A percentile compares a stretch with the other conserved stretches of the same genome.
Evolutionary conservation across 768 basidiomycete species (phyloP).

Genomic region (Gloeopeniophorella convolvens): DNA sequence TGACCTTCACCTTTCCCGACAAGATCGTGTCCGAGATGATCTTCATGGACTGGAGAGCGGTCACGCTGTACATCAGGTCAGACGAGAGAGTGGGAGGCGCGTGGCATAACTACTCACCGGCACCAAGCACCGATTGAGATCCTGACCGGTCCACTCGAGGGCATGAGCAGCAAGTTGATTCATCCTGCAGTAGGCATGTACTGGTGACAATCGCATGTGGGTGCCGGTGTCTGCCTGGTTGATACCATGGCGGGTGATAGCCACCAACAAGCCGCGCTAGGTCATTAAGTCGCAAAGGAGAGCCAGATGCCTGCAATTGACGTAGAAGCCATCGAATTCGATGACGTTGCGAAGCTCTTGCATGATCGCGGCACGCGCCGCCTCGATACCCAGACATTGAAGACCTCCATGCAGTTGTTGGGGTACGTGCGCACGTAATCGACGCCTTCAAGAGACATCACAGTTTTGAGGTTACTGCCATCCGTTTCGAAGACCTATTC

Average conservation of each 20-base stretch:
- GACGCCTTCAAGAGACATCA: constrained; percentile 93
- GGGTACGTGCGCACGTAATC: constrained; percentile 92
- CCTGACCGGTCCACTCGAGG: constrained; percentile 96
- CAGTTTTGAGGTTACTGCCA: constrained; percentile 91
- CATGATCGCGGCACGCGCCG: constrained; percentile 89
- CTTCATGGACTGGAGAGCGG: constrained; percentile 94
- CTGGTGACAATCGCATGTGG: constrained; percentile 99
- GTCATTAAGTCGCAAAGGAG: constrained; percentile 99
- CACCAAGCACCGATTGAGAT: constrained; percentile 99
- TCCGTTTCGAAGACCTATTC: constrained; percentile 99
- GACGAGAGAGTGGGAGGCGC: too few relatives aligned
- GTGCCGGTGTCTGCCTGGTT: constrained; percentile 99
- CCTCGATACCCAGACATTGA: constrained; percentile 95
- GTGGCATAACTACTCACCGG: too few relatives aligned
- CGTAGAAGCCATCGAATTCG: constrained; percentile 98
- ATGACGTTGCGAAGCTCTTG: constrained; percentile 92
- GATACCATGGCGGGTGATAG: constrained; percentile 98
- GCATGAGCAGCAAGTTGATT: constrained; percentile 91
- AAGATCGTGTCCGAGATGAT: constrained; percentile 95
- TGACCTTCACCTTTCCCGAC: constrained; percentile 96
- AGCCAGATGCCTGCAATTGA: constrained; percentile 96
- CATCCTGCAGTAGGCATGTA: constrained; percentile 97
- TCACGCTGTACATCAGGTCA: constrained; percentile 54
- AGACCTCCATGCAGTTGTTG: constrained; percentile 94
- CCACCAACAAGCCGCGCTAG: constrained; percentile 89